Conservation (phyloP, 2,329 filamentous ascomycete species). For the Microcyclospora pomicola region DNA sequence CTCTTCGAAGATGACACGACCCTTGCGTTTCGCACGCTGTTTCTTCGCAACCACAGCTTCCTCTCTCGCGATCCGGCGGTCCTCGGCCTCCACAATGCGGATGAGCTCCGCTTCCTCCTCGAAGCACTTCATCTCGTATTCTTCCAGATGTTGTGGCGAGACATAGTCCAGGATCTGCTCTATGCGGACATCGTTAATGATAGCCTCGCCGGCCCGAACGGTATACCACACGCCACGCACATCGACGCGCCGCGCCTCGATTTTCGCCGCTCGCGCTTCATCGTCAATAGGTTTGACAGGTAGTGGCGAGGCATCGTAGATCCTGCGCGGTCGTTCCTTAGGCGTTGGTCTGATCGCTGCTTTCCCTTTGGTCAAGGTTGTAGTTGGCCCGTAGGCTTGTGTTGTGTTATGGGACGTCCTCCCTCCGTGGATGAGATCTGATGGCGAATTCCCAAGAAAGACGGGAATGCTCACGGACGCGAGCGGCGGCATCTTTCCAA, state of each 20-base stretch:
- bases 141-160: conserved; percentile 21
- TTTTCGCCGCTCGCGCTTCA: conserved; percentile 15
- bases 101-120: conserved; percentile 13
- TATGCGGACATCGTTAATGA: conserved; percentile 14
- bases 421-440: no score
- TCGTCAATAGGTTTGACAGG: conserved; percentile 14
- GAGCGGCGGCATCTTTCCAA: conserved; percentile 1
- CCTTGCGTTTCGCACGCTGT: conserved; percentile 10
- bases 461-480: conserved; percentile 1
- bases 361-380: no score
- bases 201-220: conserved; percentile 15
- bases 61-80: conserved; percentile 3
- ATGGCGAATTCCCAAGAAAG: background rate
- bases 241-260: conserved; percentile 14
- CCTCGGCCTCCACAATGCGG: conserved; percentile 12
- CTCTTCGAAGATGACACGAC: conserved; percentile 5
- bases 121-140: conserved; percentile 21
- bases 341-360: no score
- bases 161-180: conserved; percentile 22
- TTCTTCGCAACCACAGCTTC: conserved; percentile 3
- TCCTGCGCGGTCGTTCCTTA: background rate
- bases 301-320: conserved; percentile 6
- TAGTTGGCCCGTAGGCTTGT: no score
- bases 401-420: no score
- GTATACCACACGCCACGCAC: conserved; percentile 12